phyloP scores from a whole-genome alignment of 2,329 filamentous ascomycete genomes.

The Alternaria sp. region DNA sequence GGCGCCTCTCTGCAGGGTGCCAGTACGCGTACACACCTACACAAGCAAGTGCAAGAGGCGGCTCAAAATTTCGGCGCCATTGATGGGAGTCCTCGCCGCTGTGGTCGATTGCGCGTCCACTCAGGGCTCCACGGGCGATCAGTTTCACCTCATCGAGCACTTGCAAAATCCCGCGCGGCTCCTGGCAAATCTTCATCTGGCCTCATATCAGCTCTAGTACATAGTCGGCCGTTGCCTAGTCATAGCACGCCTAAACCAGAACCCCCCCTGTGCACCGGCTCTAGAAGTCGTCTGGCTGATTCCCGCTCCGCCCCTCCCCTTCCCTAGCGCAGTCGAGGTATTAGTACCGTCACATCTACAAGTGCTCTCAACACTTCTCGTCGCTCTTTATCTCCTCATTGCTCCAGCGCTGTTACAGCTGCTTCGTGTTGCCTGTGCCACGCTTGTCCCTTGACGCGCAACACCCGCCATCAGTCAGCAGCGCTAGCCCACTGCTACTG shows the following conservation, averaged over 20 bases:
- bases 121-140: slow-evolving; percentile 34
- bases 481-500: slow-evolving; percentile 24
- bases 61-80: slow-evolving; percentile 13
- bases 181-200: slow-evolving; percentile 26
- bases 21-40: slow-evolving; percentile 11
- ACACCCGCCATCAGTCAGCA: slow-evolving; percentile 26
- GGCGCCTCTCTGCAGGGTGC: neutral
- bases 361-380: slow-evolving; percentile 27
- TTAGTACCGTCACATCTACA: slow-evolving; percentile 30
- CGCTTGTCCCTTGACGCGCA: slow-evolving; percentile 19
- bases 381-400: slow-evolving; percentile 31
- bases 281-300: slow-evolving; percentile 22
- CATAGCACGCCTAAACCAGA: slow-evolving; percentile 14
- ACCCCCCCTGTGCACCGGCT: slow-evolving; percentile 26
- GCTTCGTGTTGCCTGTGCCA: slow-evolving; percentile 32
- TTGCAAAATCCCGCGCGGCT: slow-evolving; percentile 23
- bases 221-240: slow-evolving; percentile 24
- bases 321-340: slow-evolving; percentile 31
- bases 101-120: slow-evolving; percentile 42
- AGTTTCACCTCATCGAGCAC: slow-evolving; percentile 36
- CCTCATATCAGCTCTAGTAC: slow-evolving; percentile 7
- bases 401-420: slow-evolving; percentile 22
- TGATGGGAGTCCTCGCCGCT: neutral
- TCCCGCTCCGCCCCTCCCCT: slow-evolving; percentile 43
- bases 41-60: slow-evolving; percentile 1